phyloP scores from a whole-genome alignment of 345 rosid species.

The Melaleuca quinquenervia region DNA sequence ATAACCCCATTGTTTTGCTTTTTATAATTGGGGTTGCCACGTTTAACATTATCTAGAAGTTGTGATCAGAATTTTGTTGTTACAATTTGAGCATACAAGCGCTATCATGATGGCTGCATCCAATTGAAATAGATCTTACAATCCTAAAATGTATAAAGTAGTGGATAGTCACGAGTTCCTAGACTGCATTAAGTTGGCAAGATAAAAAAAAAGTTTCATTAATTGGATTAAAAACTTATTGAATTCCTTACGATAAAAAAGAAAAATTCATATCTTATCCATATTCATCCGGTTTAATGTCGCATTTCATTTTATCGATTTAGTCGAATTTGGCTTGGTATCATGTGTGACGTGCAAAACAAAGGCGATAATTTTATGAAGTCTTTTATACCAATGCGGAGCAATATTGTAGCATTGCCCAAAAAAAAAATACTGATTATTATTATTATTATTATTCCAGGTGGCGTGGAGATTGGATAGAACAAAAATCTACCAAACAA shows the following conservation, averaged over 20 bases:
- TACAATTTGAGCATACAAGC: not conserved
- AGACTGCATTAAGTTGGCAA: fast-evolving
- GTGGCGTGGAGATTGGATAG: not conserved
- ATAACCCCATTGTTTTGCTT: not conserved
- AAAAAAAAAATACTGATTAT: too few relatives aligned
- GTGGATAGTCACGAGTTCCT: fast-evolving
- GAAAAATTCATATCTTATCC: not conserved
- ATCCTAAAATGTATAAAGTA: not conserved
- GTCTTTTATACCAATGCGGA: not conserved
- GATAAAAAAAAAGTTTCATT: not conserved
- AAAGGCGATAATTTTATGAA: not conserved
- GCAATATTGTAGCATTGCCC: not conserved
- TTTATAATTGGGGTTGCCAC: fast-evolving
- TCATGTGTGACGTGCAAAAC: too few relatives aligned
- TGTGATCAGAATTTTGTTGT: not conserved
- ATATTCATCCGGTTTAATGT: too few relatives aligned
- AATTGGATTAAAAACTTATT: not conserved
- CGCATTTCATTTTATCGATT: not conserved
- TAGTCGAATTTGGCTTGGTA: not conserved
- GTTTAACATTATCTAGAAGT: not conserved
- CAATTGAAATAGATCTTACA: not conserved
- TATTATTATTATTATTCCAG: not conserved
- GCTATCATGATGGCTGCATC: fast-evolving
- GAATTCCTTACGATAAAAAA: not conserved
- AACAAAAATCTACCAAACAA: not conserved